These are phyloP conservation scores for Prunus mongolica DNA, from an alignment of 306 rosid species.

Conservation along the genomic window DNA sequence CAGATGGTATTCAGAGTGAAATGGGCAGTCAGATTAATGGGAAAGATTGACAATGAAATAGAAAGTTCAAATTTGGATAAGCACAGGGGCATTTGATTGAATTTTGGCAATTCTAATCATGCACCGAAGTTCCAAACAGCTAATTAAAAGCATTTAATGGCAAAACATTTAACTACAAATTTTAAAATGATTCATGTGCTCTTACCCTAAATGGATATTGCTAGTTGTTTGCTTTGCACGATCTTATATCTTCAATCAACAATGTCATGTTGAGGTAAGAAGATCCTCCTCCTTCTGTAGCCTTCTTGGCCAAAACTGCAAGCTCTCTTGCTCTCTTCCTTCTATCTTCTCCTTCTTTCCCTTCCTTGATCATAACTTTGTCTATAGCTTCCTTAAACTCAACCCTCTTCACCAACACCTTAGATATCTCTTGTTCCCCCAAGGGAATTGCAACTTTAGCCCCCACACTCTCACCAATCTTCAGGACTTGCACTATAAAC, in stretches of 20 bases:
- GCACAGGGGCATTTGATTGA: too few relatives aligned
- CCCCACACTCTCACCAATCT: slow-evolving; percentile 22
- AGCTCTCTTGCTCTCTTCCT: neutral
- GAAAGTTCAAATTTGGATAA: too few relatives aligned
- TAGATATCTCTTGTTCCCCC: slow-evolving; percentile 20
- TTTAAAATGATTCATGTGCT: too few relatives aligned
- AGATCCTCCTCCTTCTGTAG: neutral
- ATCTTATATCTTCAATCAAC: slow-evolving; percentile 17
- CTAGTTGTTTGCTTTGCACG: too few relatives aligned
- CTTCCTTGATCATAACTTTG: slow-evolving; percentile 16
- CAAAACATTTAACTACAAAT: too few relatives aligned
- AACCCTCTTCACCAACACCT: slow-evolving; percentile 19
- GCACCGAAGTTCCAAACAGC: too few relatives aligned
- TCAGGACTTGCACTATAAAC: slow-evolving; percentile 20
- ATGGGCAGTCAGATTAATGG: too few relatives aligned
- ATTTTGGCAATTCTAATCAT: too few relatives aligned
- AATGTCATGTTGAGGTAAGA: slow-evolving; percentile 16
- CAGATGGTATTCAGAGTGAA: too few relatives aligned
- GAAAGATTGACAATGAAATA: too few relatives aligned
- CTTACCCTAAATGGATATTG: too few relatives aligned
- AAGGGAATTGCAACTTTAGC: neutral
- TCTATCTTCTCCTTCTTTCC: slow-evolving; percentile 4
- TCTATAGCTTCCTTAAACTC: slow-evolving; percentile 12
- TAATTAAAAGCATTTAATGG: too few relatives aligned
- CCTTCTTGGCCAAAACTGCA: neutral